A percentile compares a stretch with the other conserved stretches of the same genome.
These are phyloP conservation scores for Luffa acutangula DNA, from an alignment of 306 rosid genomes.

Conservation along the genomic window DNA sequence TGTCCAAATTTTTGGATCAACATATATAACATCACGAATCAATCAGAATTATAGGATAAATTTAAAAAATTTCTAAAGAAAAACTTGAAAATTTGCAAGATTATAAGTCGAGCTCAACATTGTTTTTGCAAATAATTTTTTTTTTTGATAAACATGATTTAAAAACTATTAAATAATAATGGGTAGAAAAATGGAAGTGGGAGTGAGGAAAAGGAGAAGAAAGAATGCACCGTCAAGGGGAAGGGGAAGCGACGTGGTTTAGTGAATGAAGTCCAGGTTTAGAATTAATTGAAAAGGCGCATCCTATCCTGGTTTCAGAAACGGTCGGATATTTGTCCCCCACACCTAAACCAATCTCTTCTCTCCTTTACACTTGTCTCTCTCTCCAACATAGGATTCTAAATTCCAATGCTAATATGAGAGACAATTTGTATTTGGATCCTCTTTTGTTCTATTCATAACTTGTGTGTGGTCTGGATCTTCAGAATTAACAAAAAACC, in stretches of 20 bases:
- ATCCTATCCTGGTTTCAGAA: background rate
- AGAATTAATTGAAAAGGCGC: background rate
- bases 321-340: slow-evolving; percentile 6
- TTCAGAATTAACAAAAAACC: too few relatives aligned
- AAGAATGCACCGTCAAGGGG: background rate
- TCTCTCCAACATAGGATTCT: slow-evolving; percentile 4
- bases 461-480: too few relatives aligned
- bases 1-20: too few relatives aligned
- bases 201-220: background rate
- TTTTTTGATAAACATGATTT: too few relatives aligned
- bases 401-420: background rate
- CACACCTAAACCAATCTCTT: background rate
- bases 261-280: background rate
- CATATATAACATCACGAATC: too few relatives aligned
- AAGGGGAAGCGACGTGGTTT: background rate
- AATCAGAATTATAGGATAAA: too few relatives aligned
- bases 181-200: background rate
- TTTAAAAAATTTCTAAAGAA: too few relatives aligned
- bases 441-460: background rate
- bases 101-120: too few relatives aligned
- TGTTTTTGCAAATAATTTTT: too few relatives aligned
- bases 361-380: too few relatives aligned
- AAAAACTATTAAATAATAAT: too few relatives aligned
- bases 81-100: too few relatives aligned
- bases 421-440: background rate